Evolutionary conservation across 805 yeast genomes (phyloP).

Genomic region (Vanderwaltozyma yarrowii): DNA sequence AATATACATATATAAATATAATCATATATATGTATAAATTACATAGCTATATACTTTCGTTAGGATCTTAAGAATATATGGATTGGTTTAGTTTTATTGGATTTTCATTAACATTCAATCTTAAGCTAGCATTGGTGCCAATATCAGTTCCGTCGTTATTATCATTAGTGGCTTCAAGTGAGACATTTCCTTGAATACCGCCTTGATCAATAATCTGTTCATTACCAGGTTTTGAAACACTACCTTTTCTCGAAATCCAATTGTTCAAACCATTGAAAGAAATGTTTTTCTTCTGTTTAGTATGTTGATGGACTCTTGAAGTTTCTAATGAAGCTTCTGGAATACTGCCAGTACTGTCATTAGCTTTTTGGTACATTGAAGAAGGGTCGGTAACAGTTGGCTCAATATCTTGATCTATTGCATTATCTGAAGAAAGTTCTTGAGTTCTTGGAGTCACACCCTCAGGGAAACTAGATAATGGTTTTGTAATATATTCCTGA

Average conservation of each 20-base stretch:
- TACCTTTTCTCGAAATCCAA: constrained; percentile 24
- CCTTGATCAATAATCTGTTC: constrained; percentile 16
- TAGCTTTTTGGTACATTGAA: constrained; percentile 10
- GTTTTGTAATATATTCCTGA: not conserved
- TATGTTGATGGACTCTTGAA: constrained; percentile 18
- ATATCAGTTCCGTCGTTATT: not conserved
- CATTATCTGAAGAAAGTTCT: not conserved
- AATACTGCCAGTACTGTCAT: constrained; percentile 16
- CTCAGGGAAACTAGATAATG: not conserved
- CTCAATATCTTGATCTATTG: not conserved
- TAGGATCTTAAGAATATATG: constrained; percentile 32
- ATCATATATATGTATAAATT: no score
- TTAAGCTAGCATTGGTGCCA: no score
- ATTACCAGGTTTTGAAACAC: constrained; percentile 14
- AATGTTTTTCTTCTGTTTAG: constrained; percentile 26
- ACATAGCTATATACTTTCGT: no score
- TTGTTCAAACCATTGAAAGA: constrained; percentile 26
- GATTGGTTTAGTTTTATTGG: constrained; percentile 30
- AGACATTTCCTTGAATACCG: constrained; percentile 13
- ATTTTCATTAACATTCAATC: constrained; percentile 2
- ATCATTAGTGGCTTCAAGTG: not conserved
- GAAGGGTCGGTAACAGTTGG: constrained; percentile 2
- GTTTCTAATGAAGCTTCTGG: constrained; percentile 5
- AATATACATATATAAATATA: no score
- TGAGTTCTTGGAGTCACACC: not conserved